These are phyloP conservation scores for Ensete glaucum DNA, from an alignment of 176 grass and related monocot species.

Conservation along the genomic window DNA sequence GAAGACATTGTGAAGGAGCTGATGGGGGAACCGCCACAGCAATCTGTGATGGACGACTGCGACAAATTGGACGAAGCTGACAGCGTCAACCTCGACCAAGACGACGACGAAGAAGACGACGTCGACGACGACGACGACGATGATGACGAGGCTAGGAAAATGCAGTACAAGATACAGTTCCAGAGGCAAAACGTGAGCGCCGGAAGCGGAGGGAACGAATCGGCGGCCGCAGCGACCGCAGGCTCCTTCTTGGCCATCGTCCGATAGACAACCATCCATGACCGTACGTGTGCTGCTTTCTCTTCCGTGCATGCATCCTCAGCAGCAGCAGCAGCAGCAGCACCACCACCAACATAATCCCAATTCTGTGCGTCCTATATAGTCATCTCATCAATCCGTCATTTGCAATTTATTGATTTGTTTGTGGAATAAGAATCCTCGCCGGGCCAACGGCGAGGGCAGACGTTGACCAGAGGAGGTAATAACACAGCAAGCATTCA, in stretches of 20 bases:
- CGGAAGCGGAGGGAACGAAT: not conserved
- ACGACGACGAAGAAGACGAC: constrained; percentile 1
- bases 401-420: constrained; percentile 91
- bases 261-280: constrained; percentile 45
- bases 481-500: constrained; percentile 18
- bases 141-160: not conserved
- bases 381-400: not conserved
- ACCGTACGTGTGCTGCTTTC: constrained; percentile 17
- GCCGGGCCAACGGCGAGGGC: constrained; percentile 29
- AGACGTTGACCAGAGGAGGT: constrained; percentile 30
- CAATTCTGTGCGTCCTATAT: constrained; percentile 30
- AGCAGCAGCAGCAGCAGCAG: constrained; percentile 18
- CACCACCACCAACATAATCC: constrained; percentile 31
- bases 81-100: not conserved
- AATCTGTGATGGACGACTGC: constrained; percentile 24
- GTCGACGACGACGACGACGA: constrained; percentile 10
- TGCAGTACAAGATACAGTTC: constrained; percentile 17
- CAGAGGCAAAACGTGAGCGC: constrained; percentile 8
- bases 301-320: constrained; percentile 23
- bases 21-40: constrained; percentile 27
- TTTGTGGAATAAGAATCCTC: constrained; percentile 65
- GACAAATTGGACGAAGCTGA: constrained; percentile 26
- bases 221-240: constrained; percentile 42
- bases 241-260: constrained; percentile 93
- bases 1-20: constrained; percentile 28